Evolutionary conservation across 2,329 filamentous ascomycete genomes (phyloP).

Genomic region (Lecanicillium sp.): DNA sequence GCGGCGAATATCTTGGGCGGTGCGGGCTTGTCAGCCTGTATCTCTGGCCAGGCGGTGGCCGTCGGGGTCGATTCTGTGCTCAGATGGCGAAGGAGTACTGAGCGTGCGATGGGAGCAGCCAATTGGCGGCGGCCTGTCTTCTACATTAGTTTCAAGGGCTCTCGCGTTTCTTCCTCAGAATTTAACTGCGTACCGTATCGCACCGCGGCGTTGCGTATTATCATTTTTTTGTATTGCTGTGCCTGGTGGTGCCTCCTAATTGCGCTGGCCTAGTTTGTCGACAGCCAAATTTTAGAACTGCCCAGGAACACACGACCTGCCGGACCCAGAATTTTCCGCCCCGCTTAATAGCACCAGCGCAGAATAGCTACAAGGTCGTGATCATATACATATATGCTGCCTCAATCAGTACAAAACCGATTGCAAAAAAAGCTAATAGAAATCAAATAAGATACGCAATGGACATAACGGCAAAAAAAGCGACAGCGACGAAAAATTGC

Average conservation of each 20-base stretch:
- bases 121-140: conserved; percentile 47
- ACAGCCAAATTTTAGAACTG: conserved; percentile 13
- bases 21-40: conserved; percentile 11
- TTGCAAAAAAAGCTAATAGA: no score
- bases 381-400: not conserved
- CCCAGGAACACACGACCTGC: not conserved
- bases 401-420: no score
- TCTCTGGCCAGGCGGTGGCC: conserved; percentile 20
- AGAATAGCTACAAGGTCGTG: not conserved
- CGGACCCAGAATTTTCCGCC: conserved; percentile 16
- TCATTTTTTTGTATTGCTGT: conserved; percentile 38
- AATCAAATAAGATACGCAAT: no score
- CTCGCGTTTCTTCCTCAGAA: no score
- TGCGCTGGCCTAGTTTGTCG: not conserved
- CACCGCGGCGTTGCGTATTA: conserved; percentile 46
- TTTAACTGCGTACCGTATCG: conserved; percentile 44
- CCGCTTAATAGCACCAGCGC: not conserved
- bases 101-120: conserved; percentile 36
- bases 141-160: conserved; percentile 3
- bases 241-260: not conserved
- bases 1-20: conserved; percentile 21
- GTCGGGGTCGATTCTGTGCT: conserved; percentile 21
- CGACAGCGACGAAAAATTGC: no score
- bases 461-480: no score
- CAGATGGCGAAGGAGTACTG: conserved; percentile 26